phyloP scores from a whole-genome alignment of 768 basidiomycete genomes.

The Pisolithus sp. region DNA sequence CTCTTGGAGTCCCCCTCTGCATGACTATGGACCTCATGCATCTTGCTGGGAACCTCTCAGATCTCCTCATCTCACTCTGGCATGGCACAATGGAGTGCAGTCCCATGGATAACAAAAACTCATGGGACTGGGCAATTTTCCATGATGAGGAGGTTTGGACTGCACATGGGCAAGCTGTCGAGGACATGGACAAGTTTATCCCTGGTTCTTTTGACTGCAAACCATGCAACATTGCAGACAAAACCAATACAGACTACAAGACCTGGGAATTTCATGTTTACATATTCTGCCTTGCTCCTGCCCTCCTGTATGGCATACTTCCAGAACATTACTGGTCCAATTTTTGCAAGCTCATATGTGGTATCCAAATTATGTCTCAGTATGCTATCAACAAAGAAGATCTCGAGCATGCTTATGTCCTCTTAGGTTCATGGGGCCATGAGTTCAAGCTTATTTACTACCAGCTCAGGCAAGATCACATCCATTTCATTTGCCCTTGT shows the following conservation, averaged over 20 bases:
- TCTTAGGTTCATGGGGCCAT: constrained; percentile 15
- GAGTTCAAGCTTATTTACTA: constrained; percentile 27
- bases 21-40: constrained; percentile 34
- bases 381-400: constrained; percentile 8
- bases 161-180: constrained; percentile 15
- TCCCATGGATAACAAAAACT: not conserved
- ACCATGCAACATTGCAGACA: constrained; percentile 16
- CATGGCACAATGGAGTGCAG: constrained; percentile 2
- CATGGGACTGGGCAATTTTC: constrained; percentile 30
- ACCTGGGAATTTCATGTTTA: constrained; percentile 16
- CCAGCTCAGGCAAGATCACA: too few relatives aligned
- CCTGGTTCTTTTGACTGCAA: constrained; percentile 14
- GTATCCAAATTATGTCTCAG: constrained; percentile 15
- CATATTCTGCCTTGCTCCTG: constrained; percentile 14
- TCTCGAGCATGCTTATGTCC: constrained; percentile 6
- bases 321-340: constrained; percentile 12
- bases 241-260: constrained; percentile 18
- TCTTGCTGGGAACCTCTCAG: constrained; percentile 21
- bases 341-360: constrained; percentile 17
- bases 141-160: constrained; percentile 14
- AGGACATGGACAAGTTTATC: constrained; percentile 4
- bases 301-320: constrained; percentile 12
- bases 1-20: constrained; percentile 24
- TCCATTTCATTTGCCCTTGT: too few relatives aligned
- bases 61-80: constrained; percentile 8